A percentile compares a stretch with the other conserved stretches of the same genome.
These are phyloP conservation scores for Quercus alba DNA, from an alignment of 306 rosid species.

Conservation along the genomic window DNA sequence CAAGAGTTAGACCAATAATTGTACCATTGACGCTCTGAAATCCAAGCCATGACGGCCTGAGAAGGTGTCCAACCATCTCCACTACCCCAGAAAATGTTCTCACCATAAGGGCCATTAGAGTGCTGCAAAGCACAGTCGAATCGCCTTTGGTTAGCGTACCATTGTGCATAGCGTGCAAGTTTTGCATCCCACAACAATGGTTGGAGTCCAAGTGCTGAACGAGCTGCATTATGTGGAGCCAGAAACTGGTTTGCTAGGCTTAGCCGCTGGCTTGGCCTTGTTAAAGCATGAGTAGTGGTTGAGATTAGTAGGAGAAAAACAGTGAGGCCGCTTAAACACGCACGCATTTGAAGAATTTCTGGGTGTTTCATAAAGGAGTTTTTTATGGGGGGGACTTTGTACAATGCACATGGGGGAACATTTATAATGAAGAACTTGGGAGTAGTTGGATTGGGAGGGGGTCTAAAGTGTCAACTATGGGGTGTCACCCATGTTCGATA, in stretches of 20 bases:
- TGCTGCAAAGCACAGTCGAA: constrained; percentile 66
- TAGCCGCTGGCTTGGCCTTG: background rate
- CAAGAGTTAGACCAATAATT: constrained; percentile 60
- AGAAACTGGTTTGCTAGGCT: constrained; percentile 47
- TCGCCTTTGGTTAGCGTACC: constrained; percentile 70
- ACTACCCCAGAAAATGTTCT: constrained; percentile 96
- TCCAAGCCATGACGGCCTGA: constrained; percentile 75
- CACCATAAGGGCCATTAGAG: constrained; percentile 82
- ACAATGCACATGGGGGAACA: background rate
- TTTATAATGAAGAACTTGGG: constrained; percentile 11
- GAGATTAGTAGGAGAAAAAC: constrained; percentile 28
- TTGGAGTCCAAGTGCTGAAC: constrained; percentile 30
- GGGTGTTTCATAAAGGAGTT: background rate
- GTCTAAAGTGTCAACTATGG: constrained; percentile 40
- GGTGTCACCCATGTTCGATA: constrained; percentile 92
- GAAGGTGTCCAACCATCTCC: constrained; percentile 69
- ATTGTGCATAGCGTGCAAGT: constrained; percentile 51
- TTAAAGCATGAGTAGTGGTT: constrained; percentile 9
- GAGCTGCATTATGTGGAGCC: constrained; percentile 65
- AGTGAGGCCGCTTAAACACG: background rate
- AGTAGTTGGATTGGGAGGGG: constrained; percentile 19
- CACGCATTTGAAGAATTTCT: constrained; percentile 11
- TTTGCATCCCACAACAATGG: constrained; percentile 57
- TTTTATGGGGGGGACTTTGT: background rate
- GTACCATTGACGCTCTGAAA: constrained; percentile 53